Conservation (phyloP, 306 rosid genomes). For the Aeschynomene evenia region DNA sequence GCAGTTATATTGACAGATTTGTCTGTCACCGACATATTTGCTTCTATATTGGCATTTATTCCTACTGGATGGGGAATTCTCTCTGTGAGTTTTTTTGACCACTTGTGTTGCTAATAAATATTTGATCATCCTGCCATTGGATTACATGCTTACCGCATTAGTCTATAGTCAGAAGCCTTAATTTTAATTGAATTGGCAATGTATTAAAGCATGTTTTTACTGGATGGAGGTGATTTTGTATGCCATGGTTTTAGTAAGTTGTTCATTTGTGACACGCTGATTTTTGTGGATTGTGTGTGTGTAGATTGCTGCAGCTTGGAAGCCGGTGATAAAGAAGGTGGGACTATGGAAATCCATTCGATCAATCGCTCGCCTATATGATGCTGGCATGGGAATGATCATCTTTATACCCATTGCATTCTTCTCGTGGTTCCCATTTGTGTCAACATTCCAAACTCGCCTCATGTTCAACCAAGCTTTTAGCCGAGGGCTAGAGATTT, state of each 20-base stretch:
- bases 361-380: conserved; percentile 79
- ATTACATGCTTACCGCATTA: not conserved
- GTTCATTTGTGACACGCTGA: not conserved
- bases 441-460: conserved; percentile 89
- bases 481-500: conserved; percentile 91
- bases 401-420: conserved; percentile 82
- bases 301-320: conserved; percentile 97
- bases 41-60: conserved; percentile 76
- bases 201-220: not conserved
- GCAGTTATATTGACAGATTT: conserved; percentile 60
- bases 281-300: conserved; percentile 14
- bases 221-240: not conserved
- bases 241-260: conserved; percentile 11
- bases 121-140: not conserved
- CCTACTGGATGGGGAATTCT: conserved; percentile 98
- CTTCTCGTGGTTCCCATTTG: conserved; percentile 88
- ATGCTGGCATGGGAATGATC: conserved; percentile 95
- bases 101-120: not conserved
- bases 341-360: conserved; percentile 87
- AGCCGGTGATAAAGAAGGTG: conserved; percentile 67
- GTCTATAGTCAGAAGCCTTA: not conserved
- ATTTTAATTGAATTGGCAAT: not conserved
- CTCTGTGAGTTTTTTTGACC: conserved; percentile 58
- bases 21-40: conserved; percentile 70
- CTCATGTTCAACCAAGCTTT: conserved; percentile 98